phyloP scores from a whole-genome alignment of 345 rosid genomes.

The Pseudoturritis turrita region DNA sequence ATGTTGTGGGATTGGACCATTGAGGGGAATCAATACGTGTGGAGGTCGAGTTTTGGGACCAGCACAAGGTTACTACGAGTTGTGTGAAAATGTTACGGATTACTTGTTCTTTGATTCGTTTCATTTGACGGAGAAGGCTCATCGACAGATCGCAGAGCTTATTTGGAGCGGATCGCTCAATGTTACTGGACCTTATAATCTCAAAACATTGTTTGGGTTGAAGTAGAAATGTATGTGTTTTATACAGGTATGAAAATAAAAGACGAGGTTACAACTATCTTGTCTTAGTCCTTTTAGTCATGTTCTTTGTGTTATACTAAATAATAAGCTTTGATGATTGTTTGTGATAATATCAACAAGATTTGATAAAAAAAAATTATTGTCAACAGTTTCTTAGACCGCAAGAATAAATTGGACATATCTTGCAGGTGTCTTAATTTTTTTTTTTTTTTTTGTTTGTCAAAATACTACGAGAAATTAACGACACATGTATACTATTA shows the following conservation, averaged over 20 bases:
- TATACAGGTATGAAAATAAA: background rate
- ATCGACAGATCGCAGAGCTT: conserved; percentile 32
- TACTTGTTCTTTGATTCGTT: conserved; percentile 34
- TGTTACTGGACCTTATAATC: conserved; percentile 30
- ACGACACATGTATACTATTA: too few relatives aligned
- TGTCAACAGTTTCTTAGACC: too few relatives aligned
- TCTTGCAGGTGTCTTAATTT: too few relatives aligned
- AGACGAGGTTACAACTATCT: background rate
- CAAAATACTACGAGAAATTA: too few relatives aligned
- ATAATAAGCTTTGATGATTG: background rate
- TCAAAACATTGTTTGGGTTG: conserved; percentile 27
- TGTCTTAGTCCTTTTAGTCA: background rate
- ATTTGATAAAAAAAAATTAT: too few relatives aligned
- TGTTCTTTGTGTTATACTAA: background rate
- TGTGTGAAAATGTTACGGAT: conserved; percentile 27
- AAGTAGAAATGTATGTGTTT: background rate
- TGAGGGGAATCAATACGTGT: conserved; percentile 19
- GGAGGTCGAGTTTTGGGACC: conserved; percentile 22
- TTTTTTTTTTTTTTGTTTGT: too few relatives aligned
- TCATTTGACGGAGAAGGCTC: conserved; percentile 35
- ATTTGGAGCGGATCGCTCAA: conserved; percentile 34
- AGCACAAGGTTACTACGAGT: conserved; percentile 1
- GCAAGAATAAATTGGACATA: too few relatives aligned
- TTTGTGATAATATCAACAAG: background rate
- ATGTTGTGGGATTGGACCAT: conserved; percentile 39